Conservation (phyloP, 2,329 filamentous ascomycete genomes). For the Lachnellula cervina region DNA sequence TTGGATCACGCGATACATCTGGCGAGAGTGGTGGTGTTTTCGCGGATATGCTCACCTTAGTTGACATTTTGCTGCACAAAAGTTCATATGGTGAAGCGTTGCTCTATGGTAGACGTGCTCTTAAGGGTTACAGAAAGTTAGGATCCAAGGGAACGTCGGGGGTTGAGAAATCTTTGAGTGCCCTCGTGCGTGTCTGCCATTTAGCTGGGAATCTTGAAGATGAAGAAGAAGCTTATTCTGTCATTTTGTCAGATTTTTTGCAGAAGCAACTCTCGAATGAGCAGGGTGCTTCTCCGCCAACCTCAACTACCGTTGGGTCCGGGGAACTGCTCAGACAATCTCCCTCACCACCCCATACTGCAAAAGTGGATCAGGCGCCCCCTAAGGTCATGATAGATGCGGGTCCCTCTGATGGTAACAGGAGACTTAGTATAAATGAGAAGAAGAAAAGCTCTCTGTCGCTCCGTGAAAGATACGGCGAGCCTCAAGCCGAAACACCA, state of each 20-base stretch:
- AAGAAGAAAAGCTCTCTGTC: too few species aligned
- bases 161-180: conserved; percentile 2
- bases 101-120: conserved; percentile 9
- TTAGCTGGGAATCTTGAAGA: not conserved
- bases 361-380: too few species aligned
- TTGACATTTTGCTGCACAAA: conserved; percentile 7
- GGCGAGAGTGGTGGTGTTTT: conserved; percentile 1
- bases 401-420: too few species aligned
- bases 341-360: too few species aligned
- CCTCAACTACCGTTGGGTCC: too few species aligned
- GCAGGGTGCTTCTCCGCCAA: too few species aligned
- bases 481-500: too few species aligned
- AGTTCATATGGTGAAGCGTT: conserved; percentile 10
- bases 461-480: too few species aligned
- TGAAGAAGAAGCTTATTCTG: conserved; percentile 11
- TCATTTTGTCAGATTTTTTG: conserved; percentile 4
- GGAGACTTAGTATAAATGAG: too few species aligned
- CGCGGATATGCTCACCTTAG: conserved; percentile 4
- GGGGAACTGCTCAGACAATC: too few species aligned
- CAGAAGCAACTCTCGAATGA: not conserved
- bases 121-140: conserved; percentile 13
- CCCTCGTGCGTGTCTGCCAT: conserved; percentile 5
- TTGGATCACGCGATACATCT: not conserved
- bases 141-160: conserved; percentile 1
- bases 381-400: too few species aligned